Percentiles rank a stretch among this genome's conserved stretches.
phyloP scores from a whole-genome alignment of 2,329 filamentous ascomycete species.

The Trichoderma atroviride region DNA sequence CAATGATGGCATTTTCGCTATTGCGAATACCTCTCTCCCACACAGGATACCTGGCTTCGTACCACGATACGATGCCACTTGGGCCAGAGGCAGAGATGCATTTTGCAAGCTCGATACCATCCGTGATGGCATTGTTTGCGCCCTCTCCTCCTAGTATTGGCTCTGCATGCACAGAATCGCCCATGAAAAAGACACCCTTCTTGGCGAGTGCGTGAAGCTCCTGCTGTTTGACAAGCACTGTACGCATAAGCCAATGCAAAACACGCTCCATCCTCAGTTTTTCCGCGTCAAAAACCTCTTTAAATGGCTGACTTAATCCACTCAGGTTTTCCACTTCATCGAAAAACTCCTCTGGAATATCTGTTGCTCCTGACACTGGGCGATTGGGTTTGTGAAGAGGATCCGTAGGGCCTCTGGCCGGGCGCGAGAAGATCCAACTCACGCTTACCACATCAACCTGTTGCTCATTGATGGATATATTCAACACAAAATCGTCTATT shows the following conservation, averaged over 20 bases:
- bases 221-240: conserved; percentile 14
- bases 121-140: conserved; percentile 23
- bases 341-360: conserved; percentile 27
- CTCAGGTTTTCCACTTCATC: conserved; percentile 2
- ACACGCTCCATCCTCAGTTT: conserved; percentile 15
- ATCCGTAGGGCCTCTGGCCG: conserved; percentile 20
- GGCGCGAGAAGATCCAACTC: conserved; percentile 25
- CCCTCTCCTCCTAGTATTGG: conserved; percentile 22
- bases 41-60: conserved; percentile 19
- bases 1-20: conserved; percentile 7
- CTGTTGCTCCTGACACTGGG: conserved; percentile 23
- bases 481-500: conserved; percentile 11
- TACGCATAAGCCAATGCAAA: conserved; percentile 26
- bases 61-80: conserved; percentile 9
- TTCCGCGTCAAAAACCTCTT: conserved; percentile 19
- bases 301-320: conserved; percentile 17
- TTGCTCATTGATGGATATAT: conserved; percentile 24
- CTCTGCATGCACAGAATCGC: conserved; percentile 17
- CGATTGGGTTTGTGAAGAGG: conserved; percentile 26
- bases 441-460: conserved; percentile 17
- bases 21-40: conserved; percentile 13
- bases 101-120: conserved; percentile 25
- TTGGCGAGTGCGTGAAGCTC: conserved; percentile 12
- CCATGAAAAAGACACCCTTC: conserved; percentile 20
- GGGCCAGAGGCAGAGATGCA: conserved; percentile 16